Evolutionary conservation across 192 early-diverging fungal species (phyloP).

Genomic region (Backusella morwellensis): DNA sequence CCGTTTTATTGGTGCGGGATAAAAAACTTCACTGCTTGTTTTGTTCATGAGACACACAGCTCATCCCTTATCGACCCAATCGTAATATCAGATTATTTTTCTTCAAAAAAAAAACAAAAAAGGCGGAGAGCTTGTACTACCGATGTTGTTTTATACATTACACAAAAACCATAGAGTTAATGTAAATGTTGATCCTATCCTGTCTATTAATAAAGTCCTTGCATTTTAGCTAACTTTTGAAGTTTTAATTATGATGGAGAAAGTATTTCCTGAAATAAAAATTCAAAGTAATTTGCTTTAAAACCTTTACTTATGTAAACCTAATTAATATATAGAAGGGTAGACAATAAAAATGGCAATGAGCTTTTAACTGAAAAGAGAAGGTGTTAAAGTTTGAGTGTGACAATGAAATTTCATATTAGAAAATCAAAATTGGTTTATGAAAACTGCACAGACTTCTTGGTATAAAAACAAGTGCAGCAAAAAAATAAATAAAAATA

Average conservation of each 20-base stretch:
- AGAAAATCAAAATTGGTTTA: background rate
- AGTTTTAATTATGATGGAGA: background rate
- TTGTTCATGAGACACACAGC: constrained; percentile 7
- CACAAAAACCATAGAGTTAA: background rate
- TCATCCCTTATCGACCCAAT: constrained; percentile 11
- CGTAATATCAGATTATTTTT: background rate
- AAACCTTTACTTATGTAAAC: background rate
- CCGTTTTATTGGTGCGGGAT: background rate
- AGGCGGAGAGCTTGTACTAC: background rate
- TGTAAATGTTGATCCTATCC: constrained; percentile 2
- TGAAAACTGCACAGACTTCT: background rate
- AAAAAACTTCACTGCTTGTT: background rate
- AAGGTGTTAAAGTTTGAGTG: background rate
- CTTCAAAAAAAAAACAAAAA: background rate
- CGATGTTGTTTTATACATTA: background rate
- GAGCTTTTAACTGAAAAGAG: background rate
- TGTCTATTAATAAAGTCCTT: background rate
- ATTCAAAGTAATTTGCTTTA: background rate
- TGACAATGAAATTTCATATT: background rate
- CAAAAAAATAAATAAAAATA: background rate
- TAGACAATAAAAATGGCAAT: background rate
- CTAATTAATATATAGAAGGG: background rate
- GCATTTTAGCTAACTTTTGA: background rate
- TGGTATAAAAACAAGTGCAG: background rate
- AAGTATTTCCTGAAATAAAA: background rate